phyloP scores from a whole-genome alignment of 495 filamentous ascomycete species.

The Lindgomyces ingoldianus region DNA sequence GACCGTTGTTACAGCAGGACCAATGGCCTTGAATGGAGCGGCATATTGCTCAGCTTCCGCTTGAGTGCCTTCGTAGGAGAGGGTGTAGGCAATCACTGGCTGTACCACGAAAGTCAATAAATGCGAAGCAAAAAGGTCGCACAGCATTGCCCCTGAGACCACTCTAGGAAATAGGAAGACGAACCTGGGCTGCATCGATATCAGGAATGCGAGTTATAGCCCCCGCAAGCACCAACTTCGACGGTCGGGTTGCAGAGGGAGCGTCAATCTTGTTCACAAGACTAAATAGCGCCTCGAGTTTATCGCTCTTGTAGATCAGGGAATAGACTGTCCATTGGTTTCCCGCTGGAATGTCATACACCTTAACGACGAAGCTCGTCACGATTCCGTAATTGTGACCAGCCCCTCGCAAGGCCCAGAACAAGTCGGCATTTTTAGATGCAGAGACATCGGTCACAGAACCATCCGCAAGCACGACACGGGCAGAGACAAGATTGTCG shows the following conservation, averaged over 20 bases:
- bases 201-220: slow-evolving; percentile 1
- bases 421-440: slow-evolving; percentile 39
- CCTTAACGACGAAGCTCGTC: slow-evolving; percentile 59
- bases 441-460: slow-evolving; percentile 48
- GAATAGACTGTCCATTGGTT: slow-evolving; percentile 12
- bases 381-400: slow-evolving; percentile 64
- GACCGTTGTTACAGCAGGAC: neutral
- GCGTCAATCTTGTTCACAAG: slow-evolving; percentile 13
- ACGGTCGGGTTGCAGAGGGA: neutral
- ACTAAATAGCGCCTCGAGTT: slow-evolving; percentile 16
- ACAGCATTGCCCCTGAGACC: neutral
- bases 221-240: slow-evolving; percentile 7
- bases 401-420: slow-evolving; percentile 60
- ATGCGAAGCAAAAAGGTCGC: neutral
- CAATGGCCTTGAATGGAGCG: slow-evolving; percentile 15
- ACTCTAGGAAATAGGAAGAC: neutral
- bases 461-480: slow-evolving; percentile 66
- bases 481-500: slow-evolving; percentile 60
- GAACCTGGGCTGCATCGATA: slow-evolving; percentile 13
- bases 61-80: slow-evolving; percentile 13
- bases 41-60: neutral
- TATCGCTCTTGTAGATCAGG: slow-evolving; percentile 19
- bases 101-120: neutral
- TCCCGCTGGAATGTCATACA: neutral
- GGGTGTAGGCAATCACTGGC: slow-evolving; percentile 13